Evolutionary conservation across 768 basidiomycete genomes (phyloP).

Genomic region (Russula virescens): DNA sequence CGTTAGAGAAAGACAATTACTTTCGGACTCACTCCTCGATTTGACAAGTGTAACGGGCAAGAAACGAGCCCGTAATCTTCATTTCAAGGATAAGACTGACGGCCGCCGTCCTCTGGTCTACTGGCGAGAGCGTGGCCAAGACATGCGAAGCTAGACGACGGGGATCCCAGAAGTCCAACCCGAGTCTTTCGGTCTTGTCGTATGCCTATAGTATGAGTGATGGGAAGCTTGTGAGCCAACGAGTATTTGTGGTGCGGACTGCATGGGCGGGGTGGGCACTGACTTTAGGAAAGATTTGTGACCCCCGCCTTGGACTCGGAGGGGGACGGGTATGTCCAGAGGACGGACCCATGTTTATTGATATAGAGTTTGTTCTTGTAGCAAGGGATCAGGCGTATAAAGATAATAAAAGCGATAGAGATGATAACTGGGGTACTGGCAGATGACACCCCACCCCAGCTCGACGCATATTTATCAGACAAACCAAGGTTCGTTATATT

Average conservation of each 20-base stretch:
- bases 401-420: no score
- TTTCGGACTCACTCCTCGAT: conserved; percentile 1
- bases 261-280: not conserved
- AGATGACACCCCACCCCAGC: no score
- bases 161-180: not conserved
- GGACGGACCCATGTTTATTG: no score
- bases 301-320: not conserved
- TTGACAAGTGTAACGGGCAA: not conserved
- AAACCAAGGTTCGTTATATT: no score
- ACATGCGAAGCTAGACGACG: not conserved
- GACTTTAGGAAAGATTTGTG: not conserved
- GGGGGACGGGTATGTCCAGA: no score
- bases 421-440: no score
- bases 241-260: not conserved
- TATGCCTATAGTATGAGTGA: not conserved
- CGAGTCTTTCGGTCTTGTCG: not conserved
- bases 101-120: not conserved
- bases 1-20: no score
- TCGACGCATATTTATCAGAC: no score
- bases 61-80: not conserved
- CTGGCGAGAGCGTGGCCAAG: not conserved
- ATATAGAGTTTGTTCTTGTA: no score
- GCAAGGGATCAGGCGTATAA: no score
- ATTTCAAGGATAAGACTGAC: not conserved
- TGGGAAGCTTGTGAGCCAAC: not conserved